Base-by-base conservation (phyloP, 129 eudicot genomes). In the Dittrichia graveolens region DNA sequence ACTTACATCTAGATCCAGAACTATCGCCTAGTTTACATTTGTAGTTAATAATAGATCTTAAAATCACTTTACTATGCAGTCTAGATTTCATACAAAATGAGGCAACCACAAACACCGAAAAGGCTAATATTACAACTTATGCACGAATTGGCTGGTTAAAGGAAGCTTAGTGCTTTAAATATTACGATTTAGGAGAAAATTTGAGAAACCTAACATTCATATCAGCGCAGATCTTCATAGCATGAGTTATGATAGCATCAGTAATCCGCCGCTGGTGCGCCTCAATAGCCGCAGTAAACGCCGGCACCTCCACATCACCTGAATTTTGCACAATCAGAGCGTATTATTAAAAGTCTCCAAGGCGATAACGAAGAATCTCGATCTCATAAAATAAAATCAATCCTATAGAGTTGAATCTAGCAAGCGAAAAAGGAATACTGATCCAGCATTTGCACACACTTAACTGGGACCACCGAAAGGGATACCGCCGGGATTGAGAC, bases 391-490 rank as follows among this genome's bases (percentile, higher is more conserved):
- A 38, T 7, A 18, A 54, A 44, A 41, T 46, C 44, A 67, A 13
- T 35, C 46, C 14, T 13, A 14, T 9, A 68, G 57, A 34, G 18
- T 24, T 14, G 37, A 38, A 69, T n/a, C 35, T 6, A 10, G 53
- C 47, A 40, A 31, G 0, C 40, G 15, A 11, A 4, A 7, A 18
- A 13, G 14, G 18, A 18, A 3, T 2, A 31, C 8, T 19, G 19
- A 59, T 71, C 37, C 8, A 37, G 50, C 59, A 40, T 5, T 6
- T 46, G 38, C 9, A 62, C 1, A 18, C 1, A 72, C 87, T 80
- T 74, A 89, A 90, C 94, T 90, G 80, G 96, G 96, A 50, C 94
- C 94, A 35, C 96, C 96, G 52, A 90, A 90, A 67, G 96, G 96
- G 61, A 90, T 90, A 5, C 86, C 81, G n/a, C 87, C 91, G 72